A percentile compares a stretch with the other conserved stretches of the same genome.
phyloP scores from a whole-genome alignment of 345 rosid genomes.

The Populus ilicifolia region DNA sequence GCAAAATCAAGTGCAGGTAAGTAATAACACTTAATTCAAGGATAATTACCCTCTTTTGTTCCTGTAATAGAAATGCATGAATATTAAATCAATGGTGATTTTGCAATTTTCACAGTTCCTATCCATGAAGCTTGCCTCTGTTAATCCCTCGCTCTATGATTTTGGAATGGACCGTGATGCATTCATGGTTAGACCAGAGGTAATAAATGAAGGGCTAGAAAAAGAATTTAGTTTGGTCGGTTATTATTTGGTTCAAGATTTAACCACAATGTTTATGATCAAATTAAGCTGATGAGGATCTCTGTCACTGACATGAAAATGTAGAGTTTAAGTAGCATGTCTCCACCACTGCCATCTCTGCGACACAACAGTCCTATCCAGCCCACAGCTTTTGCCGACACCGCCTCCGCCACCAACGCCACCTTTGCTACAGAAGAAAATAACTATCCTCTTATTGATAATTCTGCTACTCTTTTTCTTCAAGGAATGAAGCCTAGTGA shows the following conservation, averaged over 20 bases:
- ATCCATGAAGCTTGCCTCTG: constrained; percentile 68
- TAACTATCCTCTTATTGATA: constrained; percentile 31
- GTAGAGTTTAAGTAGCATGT: constrained; percentile 33
- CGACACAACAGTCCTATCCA: constrained; percentile 37
- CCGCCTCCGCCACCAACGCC: constrained; percentile 25
- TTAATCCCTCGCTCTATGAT: constrained; percentile 60
- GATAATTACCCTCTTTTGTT: not conserved
- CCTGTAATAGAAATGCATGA: not conserved
- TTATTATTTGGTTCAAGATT: not conserved
- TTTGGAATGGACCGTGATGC: constrained; percentile 51
- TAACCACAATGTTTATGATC: not conserved
- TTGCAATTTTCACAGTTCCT: constrained; percentile 42
- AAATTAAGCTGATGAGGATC: constrained; percentile 25
- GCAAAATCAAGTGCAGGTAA: constrained; percentile 73
- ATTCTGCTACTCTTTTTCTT: constrained; percentile 26
- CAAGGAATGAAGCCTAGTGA: constrained; percentile 26
- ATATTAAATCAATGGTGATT: not conserved
- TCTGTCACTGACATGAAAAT: constrained; percentile 33
- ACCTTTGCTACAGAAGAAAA: constrained; percentile 18
- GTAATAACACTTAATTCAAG: not conserved
- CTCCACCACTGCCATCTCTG: constrained; percentile 23
- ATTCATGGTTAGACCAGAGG: constrained; percentile 50
- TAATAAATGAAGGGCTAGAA: constrained; percentile 12
- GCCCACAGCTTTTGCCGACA: constrained; percentile 35
- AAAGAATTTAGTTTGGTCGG: not conserved